Percentiles rank a stretch among this genome's conserved stretches.
Conservation (phyloP, 306 rosid species). For the Lathyrus tuberosus region DNA sequence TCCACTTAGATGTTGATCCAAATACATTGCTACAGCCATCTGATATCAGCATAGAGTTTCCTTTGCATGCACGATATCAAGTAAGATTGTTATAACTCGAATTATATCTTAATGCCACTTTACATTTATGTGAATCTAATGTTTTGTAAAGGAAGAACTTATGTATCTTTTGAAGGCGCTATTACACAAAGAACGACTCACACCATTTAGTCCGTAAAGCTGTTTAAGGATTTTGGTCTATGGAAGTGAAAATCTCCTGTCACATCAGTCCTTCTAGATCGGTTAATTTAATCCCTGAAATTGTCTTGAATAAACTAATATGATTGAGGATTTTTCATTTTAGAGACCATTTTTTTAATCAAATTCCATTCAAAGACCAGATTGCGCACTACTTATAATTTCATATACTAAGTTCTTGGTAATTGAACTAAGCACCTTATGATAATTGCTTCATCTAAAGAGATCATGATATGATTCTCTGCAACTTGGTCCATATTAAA, state of each 20-base stretch:
- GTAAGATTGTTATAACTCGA: conserved; percentile 46
- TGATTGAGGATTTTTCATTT: neutral
- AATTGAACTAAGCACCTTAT: neutral
- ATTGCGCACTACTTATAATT: neutral
- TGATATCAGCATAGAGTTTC: conserved; percentile 56
- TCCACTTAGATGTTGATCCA: conserved; percentile 60
- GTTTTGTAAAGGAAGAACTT: conserved; percentile 1
- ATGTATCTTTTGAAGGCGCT: neutral
- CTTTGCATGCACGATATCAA: conserved; percentile 85
- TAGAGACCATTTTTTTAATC: neutral
- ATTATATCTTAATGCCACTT: neutral
- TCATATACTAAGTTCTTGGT: neutral
- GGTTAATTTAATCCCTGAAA: neutral
- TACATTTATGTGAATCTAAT: conserved; percentile 16
- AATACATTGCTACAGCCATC: conserved; percentile 38
- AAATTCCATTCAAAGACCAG: too few relatives aligned
- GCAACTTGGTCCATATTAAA: neutral
- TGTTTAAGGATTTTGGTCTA: neutral
- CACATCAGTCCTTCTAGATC: neutral
- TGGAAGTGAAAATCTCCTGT: neutral
- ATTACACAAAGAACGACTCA: neutral
- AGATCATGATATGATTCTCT: conserved; percentile 10
- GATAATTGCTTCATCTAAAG: conserved; percentile 26
- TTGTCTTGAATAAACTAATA: neutral
- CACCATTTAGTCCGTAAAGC: neutral